Evolutionary conservation across 306 rosid species (phyloP), one percentile per base, ranked within the genome.

Genomic region (Calophaca sinica): DNA sequence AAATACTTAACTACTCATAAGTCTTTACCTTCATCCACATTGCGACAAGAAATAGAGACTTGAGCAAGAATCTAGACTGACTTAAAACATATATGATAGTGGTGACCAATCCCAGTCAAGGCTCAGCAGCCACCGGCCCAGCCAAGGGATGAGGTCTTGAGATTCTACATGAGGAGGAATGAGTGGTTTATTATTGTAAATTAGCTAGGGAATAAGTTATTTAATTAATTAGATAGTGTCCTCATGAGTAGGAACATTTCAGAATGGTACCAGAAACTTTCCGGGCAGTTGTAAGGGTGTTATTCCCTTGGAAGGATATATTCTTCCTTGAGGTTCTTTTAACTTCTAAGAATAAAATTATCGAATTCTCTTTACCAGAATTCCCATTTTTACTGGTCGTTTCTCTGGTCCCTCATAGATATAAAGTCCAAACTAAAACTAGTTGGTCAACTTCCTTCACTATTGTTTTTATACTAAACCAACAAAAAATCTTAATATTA

Each of bases 401-500:
- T 63, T 41, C 35, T 39, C 69, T 63, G 35, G 13, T 39, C 36
- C 70, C 9, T 2, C 20, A 63, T 10, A 64, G 36, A 42, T 7
- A 49, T 32, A 59, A 50, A 33, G 61, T 42, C 46, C 33, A 60
- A 61, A 33, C 12, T 11, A 29, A 74, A 38, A 81, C 73, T 59
- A 33, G 32, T 36, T 52, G 15, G 42, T 41, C 32, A 58, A 61
- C 20, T 64, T 7, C 31, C 62, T 72, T 72, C 8, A 65, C 62
- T 51, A 28, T 26, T 54, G 36, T 45, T 64, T 31, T 15, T 42
- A 38, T 28, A 59, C 6, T 10, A 65, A 75, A n/a, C 36, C 58
- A 73, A 35, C 13, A 42, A 64, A 39, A 70, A 60, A 65, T 58
- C 49, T 11, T 32, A 52, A 78, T 62, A 61, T 51, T 39, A 41